Percentiles rank a stretch among this genome's conserved stretches.
Conservation (phyloP, 1,284 basidiomycete species). For the Lentinus polychrous region DNA sequence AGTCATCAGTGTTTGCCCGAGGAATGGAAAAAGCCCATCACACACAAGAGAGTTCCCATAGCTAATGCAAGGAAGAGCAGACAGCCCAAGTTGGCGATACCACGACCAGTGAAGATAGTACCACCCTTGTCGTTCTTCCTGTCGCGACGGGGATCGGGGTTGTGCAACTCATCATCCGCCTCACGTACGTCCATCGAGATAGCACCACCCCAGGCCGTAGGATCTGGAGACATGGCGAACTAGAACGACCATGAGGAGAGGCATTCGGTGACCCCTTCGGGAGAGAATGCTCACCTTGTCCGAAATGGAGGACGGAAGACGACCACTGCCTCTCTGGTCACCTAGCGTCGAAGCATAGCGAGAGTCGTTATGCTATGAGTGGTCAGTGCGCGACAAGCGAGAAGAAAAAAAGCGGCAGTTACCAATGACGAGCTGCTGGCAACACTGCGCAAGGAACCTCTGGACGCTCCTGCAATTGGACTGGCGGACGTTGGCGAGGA, state of each 20-base stretch:
- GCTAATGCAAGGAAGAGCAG: slow-evolving; percentile 54
- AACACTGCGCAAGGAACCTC: slow-evolving; percentile 29
- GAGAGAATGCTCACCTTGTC: slow-evolving; percentile 22
- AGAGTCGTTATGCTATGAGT: slow-evolving; percentile 29
- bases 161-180: slow-evolving; percentile 67
- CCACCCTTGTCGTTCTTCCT: slow-evolving; percentile 52
- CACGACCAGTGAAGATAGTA: slow-evolving; percentile 64
- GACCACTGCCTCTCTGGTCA: slow-evolving; percentile 13
- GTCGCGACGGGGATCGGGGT: slow-evolving; percentile 69
- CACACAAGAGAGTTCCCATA: slow-evolving; percentile 69
- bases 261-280: neutral
- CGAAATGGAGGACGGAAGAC: slow-evolving; percentile 23
- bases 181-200: slow-evolving; percentile 49
- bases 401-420: slow-evolving; percentile 4
- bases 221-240: slow-evolving; percentile 71
- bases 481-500: slow-evolving; percentile 28
- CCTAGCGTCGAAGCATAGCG: slow-evolving; percentile 29
- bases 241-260: slow-evolving; percentile 20
- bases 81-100: slow-evolving; percentile 74
- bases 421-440: slow-evolving; percentile 36
- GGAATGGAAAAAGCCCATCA: neutral
- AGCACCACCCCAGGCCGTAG: slow-evolving; percentile 57
- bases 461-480: slow-evolving; percentile 25
- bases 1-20: neutral
- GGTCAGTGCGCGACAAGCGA: slow-evolving; percentile 5